Evolutionary conservation across 495 filamentous ascomycete species (phyloP), one percentile per base, ranked within the genome.

Genomic region (Podospora conica): DNA sequence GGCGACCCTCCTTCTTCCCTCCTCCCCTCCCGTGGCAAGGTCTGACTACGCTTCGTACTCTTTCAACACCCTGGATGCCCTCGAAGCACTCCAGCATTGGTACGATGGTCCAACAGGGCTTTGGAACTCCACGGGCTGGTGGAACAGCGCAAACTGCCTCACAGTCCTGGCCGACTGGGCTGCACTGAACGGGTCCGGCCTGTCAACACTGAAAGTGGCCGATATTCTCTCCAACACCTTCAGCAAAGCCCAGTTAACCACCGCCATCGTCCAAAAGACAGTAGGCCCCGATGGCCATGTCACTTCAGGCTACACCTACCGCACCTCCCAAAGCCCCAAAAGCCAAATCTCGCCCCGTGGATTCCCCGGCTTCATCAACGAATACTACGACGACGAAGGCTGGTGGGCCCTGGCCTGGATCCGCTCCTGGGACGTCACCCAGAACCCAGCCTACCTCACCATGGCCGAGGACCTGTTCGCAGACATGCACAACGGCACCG

Each of bases 341-440:
- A 69, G 53, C 62, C 40, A 48, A 11, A n/a, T 74, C 55, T 55
- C 55, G 11, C 63, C 70, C 55, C 70, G 74, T 6, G 79, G 77
- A 6, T 81, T 78, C 65, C 66, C 76, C 22, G 78, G 80, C 48
- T 88, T 86, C 68, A 73, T 90, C 33, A 88, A 89, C 69, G 79
- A 85, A 20, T 88, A 81, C 67, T 90, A 89, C 69, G 89, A 90
- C 65, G 88, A 91, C 70, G 87, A 90, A 69, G 86, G 82, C 18
- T 91, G 88, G 88, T 91, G 88, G 88, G 87, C 85, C 23, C 78
- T 90, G 23, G 88, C 82, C 40, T 82, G 87, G 81, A 85, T 90
- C 70, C 82, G 84, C 61, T 82, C 84, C 48, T 88, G 87, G 76
- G 88, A 91, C 70, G 71, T 86, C 21, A 86, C 87, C 2, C 76